A percentile compares a stretch with the other conserved stretches of the same genome.
phyloP scores from a whole-genome alignment of 768 basidiomycete species.

The Boletellus emodensis region DNA sequence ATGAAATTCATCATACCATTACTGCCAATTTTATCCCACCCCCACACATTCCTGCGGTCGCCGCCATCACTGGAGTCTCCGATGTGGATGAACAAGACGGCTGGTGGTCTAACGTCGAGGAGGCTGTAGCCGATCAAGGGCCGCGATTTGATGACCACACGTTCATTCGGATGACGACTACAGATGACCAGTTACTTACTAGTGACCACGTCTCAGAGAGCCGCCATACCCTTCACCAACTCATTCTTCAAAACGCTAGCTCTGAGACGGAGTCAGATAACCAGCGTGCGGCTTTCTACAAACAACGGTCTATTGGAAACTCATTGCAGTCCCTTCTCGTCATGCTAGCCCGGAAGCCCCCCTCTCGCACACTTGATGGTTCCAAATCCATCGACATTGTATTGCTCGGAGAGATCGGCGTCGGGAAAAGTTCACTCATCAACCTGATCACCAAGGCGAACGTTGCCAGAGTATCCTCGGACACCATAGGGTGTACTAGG shows the following conservation, averaged over 20 bases:
- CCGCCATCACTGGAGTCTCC: constrained; percentile 14
- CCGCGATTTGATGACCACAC: constrained; percentile 13
- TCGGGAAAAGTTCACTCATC: constrained; percentile 41
- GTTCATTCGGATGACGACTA: constrained; percentile 10
- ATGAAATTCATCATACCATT: constrained; percentile 9
- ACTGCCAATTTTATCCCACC: not conserved
- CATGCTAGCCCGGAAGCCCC: constrained; percentile 1
- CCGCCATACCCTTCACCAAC: constrained; percentile 10
- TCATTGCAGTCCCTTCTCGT: constrained; percentile 14
- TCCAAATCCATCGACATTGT: constrained; percentile 28
- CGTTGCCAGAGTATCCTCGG: constrained; percentile 29
- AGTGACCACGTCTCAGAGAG: constrained; percentile 6
- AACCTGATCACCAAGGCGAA: constrained; percentile 33
- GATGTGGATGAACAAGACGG: constrained; percentile 7
- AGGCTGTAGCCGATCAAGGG: constrained; percentile 6
- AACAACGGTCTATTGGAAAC: constrained; percentile 6
- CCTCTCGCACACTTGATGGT: not conserved
- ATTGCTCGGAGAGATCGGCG: constrained; percentile 32
- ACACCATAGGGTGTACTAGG: constrained; percentile 34
- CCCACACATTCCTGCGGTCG: constrained; percentile 11
- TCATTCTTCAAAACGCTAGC: constrained; percentile 12
- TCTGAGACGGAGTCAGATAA: not conserved
- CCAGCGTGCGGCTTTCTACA: constrained; percentile 5
- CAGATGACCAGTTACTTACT: not conserved
- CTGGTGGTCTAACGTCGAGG: constrained; percentile 18